Percentiles rank a stretch among this genome's conserved stretches.
Evolutionary conservation across 345 rosid species (phyloP).

Genomic region (Isatis tinctoria): DNA sequence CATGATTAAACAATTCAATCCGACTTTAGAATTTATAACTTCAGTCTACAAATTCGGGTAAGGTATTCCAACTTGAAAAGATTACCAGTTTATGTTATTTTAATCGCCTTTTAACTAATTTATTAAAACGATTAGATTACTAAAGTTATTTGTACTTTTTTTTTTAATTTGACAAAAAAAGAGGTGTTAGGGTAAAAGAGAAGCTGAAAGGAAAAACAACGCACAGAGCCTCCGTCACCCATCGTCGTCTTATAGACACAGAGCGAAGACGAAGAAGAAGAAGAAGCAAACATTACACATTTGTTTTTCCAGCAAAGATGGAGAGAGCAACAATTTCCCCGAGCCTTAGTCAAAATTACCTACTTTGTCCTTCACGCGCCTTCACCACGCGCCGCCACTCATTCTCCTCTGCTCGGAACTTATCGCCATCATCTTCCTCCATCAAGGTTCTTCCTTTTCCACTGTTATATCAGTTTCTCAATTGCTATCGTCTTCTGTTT

Average conservation of each 20-base stretch:
- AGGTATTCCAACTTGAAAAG: too few relatives aligned
- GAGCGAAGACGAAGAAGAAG: neutral
- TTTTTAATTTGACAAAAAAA: neutral
- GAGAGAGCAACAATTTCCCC: constrained; percentile 45
- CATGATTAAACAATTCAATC: neutral
- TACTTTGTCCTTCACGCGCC: constrained; percentile 42
- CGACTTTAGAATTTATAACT: too few relatives aligned
- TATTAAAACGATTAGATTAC: neutral
- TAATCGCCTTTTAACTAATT: neutral
- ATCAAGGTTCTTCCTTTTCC: constrained; percentile 38
- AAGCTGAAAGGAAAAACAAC: neutral
- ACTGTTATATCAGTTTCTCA: neutral
- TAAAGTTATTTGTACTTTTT: neutral
- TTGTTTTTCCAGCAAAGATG: constrained; percentile 31
- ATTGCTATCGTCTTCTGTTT: neutral
- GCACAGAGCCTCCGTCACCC: neutral
- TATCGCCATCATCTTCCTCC: constrained; percentile 25
- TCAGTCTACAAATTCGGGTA: too few relatives aligned
- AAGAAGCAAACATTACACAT: neutral
- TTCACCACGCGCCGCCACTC: constrained; percentile 29
- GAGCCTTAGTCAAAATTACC: constrained; percentile 37
- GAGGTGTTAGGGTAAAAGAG: constrained; percentile 5
- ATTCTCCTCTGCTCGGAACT: constrained; percentile 14
- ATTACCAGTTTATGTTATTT: too few relatives aligned
- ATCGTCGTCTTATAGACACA: neutral